Conservation (phyloP, 805 yeast genomes). For the Candida multigemmis region DNA sequence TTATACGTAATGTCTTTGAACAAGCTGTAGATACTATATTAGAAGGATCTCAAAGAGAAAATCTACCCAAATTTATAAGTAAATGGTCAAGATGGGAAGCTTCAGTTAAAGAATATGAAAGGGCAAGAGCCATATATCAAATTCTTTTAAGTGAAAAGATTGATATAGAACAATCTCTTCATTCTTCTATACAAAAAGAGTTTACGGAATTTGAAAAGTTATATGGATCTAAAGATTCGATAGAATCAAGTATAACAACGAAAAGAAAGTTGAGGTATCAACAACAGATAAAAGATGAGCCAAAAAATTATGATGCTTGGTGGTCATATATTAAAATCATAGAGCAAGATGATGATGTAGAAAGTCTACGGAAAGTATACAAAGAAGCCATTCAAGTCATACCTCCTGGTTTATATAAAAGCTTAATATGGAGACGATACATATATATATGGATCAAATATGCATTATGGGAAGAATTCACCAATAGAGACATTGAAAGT, state of each 20-base stretch:
- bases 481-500: conserved; percentile 26
- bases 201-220: conserved; percentile 57
- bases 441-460: conserved; percentile 63
- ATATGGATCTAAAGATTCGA: conserved; percentile 45
- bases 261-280: conserved; percentile 55
- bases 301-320: conserved; percentile 71
- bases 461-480: conserved; percentile 53
- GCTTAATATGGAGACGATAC: conserved; percentile 55
- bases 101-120: conserved; percentile 46
- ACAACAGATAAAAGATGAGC: conserved; percentile 31
- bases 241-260: conserved; percentile 37
- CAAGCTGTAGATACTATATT: conserved; percentile 50
- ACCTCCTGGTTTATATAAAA: conserved; percentile 27
- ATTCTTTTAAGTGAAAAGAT: conserved; percentile 28
- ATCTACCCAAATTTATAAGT: conserved; percentile 27
- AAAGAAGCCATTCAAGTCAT: conserved; percentile 32
- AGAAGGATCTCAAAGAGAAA: conserved; percentile 9
- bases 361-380: conserved; percentile 13
- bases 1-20: conserved; percentile 58
- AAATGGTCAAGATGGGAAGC: conserved; percentile 71
- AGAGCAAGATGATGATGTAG: conserved; percentile 20
- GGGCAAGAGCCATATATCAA: conserved; percentile 51
- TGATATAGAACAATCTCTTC: conserved; percentile 18
- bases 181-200: conserved; percentile 22
- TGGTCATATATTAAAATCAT: conserved; percentile 59